Evolutionary conservation across 768 basidiomycete species (phyloP), one percentile per base, ranked within the genome.

Genomic region (Leccinum aurantiacum): DNA sequence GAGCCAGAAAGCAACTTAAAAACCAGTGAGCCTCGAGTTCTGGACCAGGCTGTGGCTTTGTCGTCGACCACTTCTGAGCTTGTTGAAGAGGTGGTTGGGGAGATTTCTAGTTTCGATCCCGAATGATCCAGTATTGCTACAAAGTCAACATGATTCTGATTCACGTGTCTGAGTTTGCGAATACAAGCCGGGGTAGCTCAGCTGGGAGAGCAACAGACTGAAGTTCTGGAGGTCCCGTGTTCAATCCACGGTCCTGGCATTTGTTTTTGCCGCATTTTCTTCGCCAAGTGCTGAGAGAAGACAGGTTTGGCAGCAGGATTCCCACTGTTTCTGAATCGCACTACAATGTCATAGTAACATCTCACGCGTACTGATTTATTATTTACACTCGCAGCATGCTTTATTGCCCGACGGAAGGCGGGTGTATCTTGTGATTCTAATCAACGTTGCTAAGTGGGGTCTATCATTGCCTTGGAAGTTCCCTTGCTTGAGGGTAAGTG

Each of bases 131-230:
- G 35, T 35, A 7, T n/a, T 17, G 6, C 15, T 41, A 58, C 38
- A 35, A 35, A 41, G 19, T 50, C 33, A 19, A 11, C n/a, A 46
- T 54, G 27, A 27, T 27, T 29, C 15, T 47, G 49, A 37, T 56
- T 24, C 3, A 5, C 8, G 25, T 6, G 24, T 37, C 50, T 7
- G 6, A 33, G 29, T 53, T 11, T 2, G 2, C 0, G 5, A 13
- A 6, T 11, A 7, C 6, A 57, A 55, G 83, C 82, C 83, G 81
- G 79, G 80, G 76, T 85, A 85, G 84, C 84, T 85, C 84, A 85
- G 83, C 79, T 85, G 84, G 84, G 84, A 85, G 84, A 85, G 84
- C 84, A 84, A 81, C 80, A 84, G 84, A 85, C 84, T 85, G 84
- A 85, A 85, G 82, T 74, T 80, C 77, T 81, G 75, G 75, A 82